Percentiles rank a stretch among this genome's conserved stretches.
These are phyloP conservation scores for Aspergillus arachidicola DNA, from an alignment of 2,329 filamentous ascomycete species.

Conservation along the genomic window DNA sequence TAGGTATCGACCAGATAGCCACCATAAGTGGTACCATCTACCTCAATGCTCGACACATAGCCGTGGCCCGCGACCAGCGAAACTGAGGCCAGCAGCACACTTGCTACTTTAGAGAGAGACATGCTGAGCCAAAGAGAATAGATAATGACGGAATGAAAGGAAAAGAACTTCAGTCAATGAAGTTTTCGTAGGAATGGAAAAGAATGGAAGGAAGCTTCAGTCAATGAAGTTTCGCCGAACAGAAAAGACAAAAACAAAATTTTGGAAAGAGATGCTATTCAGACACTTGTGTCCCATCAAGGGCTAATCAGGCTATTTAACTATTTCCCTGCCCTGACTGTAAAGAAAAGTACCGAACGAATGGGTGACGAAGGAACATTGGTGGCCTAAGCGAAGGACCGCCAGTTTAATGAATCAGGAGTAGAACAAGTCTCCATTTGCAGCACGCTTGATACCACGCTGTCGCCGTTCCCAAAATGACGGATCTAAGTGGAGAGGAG, in stretches of 20 bases:
- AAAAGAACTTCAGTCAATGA: neutral
- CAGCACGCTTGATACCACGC: neutral
- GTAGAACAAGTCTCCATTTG: neutral
- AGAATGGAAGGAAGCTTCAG: neutral
- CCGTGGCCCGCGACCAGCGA: slow-evolving; percentile 14
- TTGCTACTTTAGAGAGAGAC: neutral
- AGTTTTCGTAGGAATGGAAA: neutral
- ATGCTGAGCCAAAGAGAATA: neutral
- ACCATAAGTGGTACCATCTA: slow-evolving; percentile 22
- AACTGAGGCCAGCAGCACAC: neutral
- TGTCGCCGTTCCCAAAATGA: neutral
- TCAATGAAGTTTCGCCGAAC: neutral
- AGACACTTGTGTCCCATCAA: neutral
- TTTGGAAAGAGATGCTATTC: neutral
- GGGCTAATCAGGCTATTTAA: neutral
- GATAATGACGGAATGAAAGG: neutral
- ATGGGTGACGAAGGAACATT: neutral
- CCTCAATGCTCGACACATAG: slow-evolving; percentile 22
- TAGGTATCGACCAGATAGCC: slow-evolving; percentile 33
- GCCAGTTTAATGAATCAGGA: neutral
- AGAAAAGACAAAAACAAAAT: neutral
- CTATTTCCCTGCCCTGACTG: neutral
- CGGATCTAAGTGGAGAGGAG: neutral
- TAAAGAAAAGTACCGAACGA: no score
- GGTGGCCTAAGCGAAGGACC: neutral